Base-by-base conservation (phyloP, 805 yeast genomes). In the Grigorovia yakushimaensis region DNA sequence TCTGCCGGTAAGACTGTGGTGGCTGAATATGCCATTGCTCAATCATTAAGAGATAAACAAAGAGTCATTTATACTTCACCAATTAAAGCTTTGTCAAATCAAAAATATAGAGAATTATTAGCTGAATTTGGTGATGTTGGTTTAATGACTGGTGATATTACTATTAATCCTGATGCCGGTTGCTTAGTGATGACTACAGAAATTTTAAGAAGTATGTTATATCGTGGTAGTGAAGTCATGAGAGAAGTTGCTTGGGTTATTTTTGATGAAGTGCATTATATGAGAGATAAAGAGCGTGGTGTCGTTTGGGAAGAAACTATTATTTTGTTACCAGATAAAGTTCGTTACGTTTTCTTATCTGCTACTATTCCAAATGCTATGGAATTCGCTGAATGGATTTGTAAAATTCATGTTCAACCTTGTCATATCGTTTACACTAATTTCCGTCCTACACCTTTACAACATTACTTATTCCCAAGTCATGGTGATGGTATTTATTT, bases 281-380 rank as follows among this genome's bases (percentile, higher is more conserved):
- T 93, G 94, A 82, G 97, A 70, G 99, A 93, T 65, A 84, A 88
- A 57, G 93, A 88, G 55, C 81, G 99, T 70, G 99, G 99, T 65
- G 99, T 93, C 46, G 98, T 93, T 35, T 93, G 99, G 99, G 99
- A 93, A 69, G 99, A 93, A 67, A 91, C 98, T 15, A 91, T 93
- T 54, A 93, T 93, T 49, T 71, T 93, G 62, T 73, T 93, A 40
- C 99, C 99, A 4, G 97, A 94, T 58, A 89, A 89, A 72, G 97
- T 93, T 17, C 91, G 85, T 54, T 88, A 89, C 60, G 96, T 91
- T 3, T 86, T 91, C 59, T 69, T 91, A 53, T 88, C 97, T 13
- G 98, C 98, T 43, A 91, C 98, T 1, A 91, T 91, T 55, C 98
- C 98, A 22, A 91, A 91, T 63, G 96, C 98, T 1, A 84, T 87